Base-by-base conservation (phyloP, 495 filamentous ascomycete genomes). In the Sporormia fimetaria region DNA sequence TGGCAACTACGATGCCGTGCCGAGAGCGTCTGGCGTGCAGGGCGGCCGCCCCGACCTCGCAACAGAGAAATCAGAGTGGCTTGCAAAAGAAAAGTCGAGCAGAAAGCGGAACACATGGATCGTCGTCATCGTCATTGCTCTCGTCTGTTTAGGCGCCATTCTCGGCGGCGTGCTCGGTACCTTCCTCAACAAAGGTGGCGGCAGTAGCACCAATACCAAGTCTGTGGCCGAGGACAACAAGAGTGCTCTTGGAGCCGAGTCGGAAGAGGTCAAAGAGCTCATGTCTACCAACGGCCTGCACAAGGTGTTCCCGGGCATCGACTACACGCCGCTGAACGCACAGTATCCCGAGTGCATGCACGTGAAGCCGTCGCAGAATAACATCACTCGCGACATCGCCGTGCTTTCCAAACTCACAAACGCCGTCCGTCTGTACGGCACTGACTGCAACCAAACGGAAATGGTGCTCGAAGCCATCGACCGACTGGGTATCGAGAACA, bases 381-480 rank as follows among this genome's bases (percentile, higher is more conserved):
- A 95, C 52, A 69, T 98, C 51, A 98, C 90, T 4, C 74, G 81
- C 26, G 90, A 98, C 54, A 63, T 98, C 37, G 90, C 90, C 17
- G 79, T 94, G 7, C 73, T 98, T 12, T 87, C 84, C 3, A 87
- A 94, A 57, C 67, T 98, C 22, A 95, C 86, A 40, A 87, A 93
- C 58, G 79, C 74, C 2, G 70, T 98, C 29, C 82, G 88, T 1
- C 70, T 96, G 10, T 98, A 98, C 58, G 90, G 90, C 17, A 95
- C 84, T 11, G 90, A 98, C 63, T 98, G 90, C 70, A 95, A 96
- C 58, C 88, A 95, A 61, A 95, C 90, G 0, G 76, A 94, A 57
- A 86, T 96, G 83, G 80, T 90, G 1, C 70, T 96, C 27, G 77
- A 88, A 52, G 75, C 87, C 4, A 78, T 98, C 55, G 67, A 79